Percentiles rank a stretch among this genome's conserved stretches.
Conservation (phyloP, 2,329 filamentous ascomycete genomes). For the Botrytis paeoniae region DNA sequence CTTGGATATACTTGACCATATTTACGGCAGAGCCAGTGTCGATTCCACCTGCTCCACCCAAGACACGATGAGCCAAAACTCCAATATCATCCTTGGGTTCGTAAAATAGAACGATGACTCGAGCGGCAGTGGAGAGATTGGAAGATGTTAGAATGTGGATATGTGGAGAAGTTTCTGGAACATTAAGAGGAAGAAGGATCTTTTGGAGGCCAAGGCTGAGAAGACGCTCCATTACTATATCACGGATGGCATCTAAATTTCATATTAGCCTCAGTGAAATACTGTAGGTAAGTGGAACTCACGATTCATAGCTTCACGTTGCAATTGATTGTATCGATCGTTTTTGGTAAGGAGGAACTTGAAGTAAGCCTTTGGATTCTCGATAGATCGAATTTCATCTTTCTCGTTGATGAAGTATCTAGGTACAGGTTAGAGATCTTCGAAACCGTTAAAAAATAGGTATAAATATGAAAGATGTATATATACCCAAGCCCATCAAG, state of each 20-base stretch:
- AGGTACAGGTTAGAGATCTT: slow-evolving; percentile 12
- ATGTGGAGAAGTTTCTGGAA: slow-evolving; percentile 50
- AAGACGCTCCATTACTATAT: slow-evolving; percentile 61
- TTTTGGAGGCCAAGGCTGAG: slow-evolving; percentile 56
- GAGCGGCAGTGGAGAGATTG: slow-evolving; percentile 54
- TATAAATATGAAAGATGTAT: slow-evolving; percentile 39
- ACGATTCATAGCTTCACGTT: slow-evolving; percentile 74
- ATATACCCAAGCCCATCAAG: slow-evolving; percentile 65
- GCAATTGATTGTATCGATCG: slow-evolving; percentile 71
- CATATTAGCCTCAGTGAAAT: background rate
- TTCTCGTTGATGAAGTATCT: slow-evolving; percentile 71
- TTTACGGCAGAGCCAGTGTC: slow-evolving; percentile 67
- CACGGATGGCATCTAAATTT: slow-evolving; percentile 57
- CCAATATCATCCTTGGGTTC: slow-evolving; percentile 71
- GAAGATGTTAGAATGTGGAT: slow-evolving; percentile 65
- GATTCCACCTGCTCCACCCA: slow-evolving; percentile 63
- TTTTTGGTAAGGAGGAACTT: slow-evolving; percentile 72
- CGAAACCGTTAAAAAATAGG: slow-evolving; percentile 7
- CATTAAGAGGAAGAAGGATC: slow-evolving; percentile 58
- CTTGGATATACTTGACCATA: slow-evolving; percentile 51
- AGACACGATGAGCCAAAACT: slow-evolving; percentile 66
- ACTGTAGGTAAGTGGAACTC: slow-evolving; percentile 30
- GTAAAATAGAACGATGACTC: slow-evolving; percentile 72
- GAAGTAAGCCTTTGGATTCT: slow-evolving; percentile 67
- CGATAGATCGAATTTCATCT: slow-evolving; percentile 71